A percentile compares a stretch with the other conserved stretches of the same genome.
Conservation (phyloP, 768 basidiomycete genomes). For the Pisolithus albus region DNA sequence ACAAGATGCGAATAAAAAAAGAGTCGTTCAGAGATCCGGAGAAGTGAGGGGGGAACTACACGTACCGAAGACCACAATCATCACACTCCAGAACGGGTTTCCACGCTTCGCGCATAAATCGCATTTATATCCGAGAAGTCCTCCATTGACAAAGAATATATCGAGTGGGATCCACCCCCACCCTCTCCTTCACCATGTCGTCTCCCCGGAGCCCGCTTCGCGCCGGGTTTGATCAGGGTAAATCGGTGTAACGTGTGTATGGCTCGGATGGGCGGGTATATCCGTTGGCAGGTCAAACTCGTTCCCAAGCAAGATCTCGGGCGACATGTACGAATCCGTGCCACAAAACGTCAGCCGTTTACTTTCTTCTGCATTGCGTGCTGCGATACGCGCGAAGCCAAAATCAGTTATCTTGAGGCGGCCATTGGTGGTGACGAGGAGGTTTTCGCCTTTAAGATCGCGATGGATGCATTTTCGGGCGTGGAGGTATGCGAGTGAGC, state of each 20-base stretch:
- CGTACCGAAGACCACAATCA: conserved; percentile 74
- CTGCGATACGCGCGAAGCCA: conserved; percentile 92
- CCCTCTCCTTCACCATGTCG: conserved; percentile 13
- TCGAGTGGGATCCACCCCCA: conserved; percentile 71
- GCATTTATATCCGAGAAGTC: conserved; percentile 66
- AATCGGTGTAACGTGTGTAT: conserved; percentile 73
- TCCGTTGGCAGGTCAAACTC: conserved; percentile 94
- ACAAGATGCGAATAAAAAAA: not conserved
- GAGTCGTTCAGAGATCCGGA: not conserved
- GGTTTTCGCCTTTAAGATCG: conserved; percentile 96
- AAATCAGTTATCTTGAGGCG: conserved; percentile 98
- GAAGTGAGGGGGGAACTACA: not conserved
- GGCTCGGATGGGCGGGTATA: conserved; percentile 63
- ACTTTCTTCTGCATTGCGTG: conserved; percentile 83
- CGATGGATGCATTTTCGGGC: conserved; percentile 85
- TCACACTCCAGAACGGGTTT: conserved; percentile 84
- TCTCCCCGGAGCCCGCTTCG: conserved; percentile 36
- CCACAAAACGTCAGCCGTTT: conserved; percentile 82
- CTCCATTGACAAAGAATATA: conserved; percentile 69
- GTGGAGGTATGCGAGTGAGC: conserved; percentile 95
- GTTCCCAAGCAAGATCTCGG: conserved; percentile 85
- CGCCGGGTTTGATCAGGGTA: conserved; percentile 76
- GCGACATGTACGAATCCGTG: conserved; percentile 96
- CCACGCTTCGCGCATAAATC: conserved; percentile 76
- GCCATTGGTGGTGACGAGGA: conserved; percentile 91